A percentile compares a stretch with the other conserved stretches of the same genome.
These are phyloP conservation scores for Esteya vermicola DNA, from an alignment of 2,329 filamentous ascomycete genomes.

Conservation along the genomic window DNA sequence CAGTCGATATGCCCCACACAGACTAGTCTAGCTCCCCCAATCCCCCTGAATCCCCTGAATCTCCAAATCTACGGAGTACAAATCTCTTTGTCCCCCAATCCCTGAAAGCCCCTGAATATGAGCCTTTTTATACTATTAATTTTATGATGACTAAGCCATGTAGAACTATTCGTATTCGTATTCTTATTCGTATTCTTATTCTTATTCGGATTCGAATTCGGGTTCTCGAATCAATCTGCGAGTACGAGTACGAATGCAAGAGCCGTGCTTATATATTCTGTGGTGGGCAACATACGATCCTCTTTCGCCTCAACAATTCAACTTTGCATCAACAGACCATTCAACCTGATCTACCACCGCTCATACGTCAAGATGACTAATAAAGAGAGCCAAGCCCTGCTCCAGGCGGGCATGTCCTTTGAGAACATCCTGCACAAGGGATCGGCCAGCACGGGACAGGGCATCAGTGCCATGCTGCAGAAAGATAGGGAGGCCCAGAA, in stretches of 20 bases:
- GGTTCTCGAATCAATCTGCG: neutral
- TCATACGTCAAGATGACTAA: neutral
- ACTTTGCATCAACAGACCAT: neutral
- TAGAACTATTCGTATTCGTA: neutral
- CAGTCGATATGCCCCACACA: neutral
- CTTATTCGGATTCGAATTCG: neutral
- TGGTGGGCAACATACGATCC: no score
- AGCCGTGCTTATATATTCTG: neutral
- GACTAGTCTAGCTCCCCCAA: neutral
- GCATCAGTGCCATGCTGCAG: neutral
- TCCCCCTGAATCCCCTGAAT: neutral
- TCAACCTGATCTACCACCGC: neutral
- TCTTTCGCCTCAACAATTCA: neutral
- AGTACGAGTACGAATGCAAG: neutral
- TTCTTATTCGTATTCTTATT: neutral
- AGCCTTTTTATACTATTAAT: no score
- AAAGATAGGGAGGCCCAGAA: constrained; percentile 46
- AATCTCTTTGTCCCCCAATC: neutral
- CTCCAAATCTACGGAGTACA: neutral
- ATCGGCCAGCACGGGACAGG: neutral
- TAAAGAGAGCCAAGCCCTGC: neutral
- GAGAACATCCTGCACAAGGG: neutral
- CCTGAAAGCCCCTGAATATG: neutral
- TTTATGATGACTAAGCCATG: no score
- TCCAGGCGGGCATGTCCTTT: neutral